These are phyloP conservation scores for Cladosporium colombiae DNA, from an alignment of 2,329 filamentous ascomycete genomes.

Conservation along the genomic window DNA sequence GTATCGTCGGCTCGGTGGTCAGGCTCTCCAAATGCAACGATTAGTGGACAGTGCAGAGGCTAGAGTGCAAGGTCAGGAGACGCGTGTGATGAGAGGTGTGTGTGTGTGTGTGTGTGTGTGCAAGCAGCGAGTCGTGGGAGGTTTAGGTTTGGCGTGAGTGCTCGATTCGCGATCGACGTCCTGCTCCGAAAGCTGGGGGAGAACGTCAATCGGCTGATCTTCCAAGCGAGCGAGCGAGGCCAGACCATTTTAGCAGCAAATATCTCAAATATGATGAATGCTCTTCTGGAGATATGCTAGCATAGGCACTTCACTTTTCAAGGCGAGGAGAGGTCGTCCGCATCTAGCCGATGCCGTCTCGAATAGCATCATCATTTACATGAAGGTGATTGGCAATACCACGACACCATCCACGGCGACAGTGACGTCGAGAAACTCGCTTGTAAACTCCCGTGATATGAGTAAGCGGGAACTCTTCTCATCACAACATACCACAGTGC, in stretches of 20 bases:
- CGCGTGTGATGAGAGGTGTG: neutral
- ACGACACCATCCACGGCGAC: neutral
- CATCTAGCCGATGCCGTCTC: too few relatives aligned
- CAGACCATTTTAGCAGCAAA: neutral
- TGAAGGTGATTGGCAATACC: too few relatives aligned
- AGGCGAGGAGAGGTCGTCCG: too few relatives aligned
- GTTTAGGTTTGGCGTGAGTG: neutral
- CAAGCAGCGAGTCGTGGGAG: neutral
- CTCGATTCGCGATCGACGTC: conserved; percentile 6
- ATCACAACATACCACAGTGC: neutral
- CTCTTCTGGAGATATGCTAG: neutral
- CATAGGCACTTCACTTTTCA: neutral
- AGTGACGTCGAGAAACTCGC: neutral
- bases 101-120: neutral
- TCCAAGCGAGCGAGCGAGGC: neutral
- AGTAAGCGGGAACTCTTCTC: neutral
- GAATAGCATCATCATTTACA: too few relatives aligned
- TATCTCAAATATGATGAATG: neutral
- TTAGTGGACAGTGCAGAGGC: neutral
- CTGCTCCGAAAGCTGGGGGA: conserved; percentile 13
- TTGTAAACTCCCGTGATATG: neutral
- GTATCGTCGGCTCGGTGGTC: neutral
- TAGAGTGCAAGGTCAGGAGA: neutral
- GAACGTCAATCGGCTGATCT: conserved; percentile 10
- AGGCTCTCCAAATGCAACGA: neutral